phyloP scores from a whole-genome alignment of 805 yeast genomes.

The Kuraishia cidri region DNA sequence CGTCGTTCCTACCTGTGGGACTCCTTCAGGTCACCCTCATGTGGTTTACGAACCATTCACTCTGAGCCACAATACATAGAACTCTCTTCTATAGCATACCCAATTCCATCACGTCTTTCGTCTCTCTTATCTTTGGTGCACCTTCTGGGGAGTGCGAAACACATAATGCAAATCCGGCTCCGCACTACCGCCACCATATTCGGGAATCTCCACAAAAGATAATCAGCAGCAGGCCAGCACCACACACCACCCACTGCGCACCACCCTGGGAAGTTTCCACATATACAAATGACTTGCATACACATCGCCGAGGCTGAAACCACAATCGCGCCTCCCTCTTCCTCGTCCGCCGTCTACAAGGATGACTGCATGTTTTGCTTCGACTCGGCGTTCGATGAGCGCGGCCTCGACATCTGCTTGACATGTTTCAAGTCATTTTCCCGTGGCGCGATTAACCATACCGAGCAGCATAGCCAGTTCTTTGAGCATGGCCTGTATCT shows the following conservation, averaged over 20 bases:
- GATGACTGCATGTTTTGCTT: slow-evolving; percentile 90
- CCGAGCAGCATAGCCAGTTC: slow-evolving; percentile 43
- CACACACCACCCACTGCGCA: neutral
- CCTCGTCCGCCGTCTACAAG: slow-evolving; percentile 45
- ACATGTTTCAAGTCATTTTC: slow-evolving; percentile 66
- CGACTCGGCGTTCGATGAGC: slow-evolving; percentile 46
- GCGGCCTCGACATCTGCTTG: slow-evolving; percentile 72
- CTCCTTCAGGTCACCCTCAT: neutral
- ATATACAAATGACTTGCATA: neutral
- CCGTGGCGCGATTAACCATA: slow-evolving; percentile 35
- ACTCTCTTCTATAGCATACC: no score
- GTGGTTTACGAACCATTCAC: neutral
- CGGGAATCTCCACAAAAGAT: no score
- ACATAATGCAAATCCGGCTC: no score
- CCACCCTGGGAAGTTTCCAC: neutral
- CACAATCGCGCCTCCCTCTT: no score
- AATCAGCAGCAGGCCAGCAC: no score
- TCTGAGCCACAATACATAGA: no score
- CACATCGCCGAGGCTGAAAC: neutral
- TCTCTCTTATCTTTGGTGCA: no score
- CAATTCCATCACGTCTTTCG: no score
- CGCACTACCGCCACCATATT: no score
- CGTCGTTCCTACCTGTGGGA: neutral
- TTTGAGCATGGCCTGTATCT: slow-evolving; percentile 50
- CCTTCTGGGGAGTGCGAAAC: no score